Base-by-base conservation (phyloP, 208 protist species). In the Crithidia bombi region DNA sequence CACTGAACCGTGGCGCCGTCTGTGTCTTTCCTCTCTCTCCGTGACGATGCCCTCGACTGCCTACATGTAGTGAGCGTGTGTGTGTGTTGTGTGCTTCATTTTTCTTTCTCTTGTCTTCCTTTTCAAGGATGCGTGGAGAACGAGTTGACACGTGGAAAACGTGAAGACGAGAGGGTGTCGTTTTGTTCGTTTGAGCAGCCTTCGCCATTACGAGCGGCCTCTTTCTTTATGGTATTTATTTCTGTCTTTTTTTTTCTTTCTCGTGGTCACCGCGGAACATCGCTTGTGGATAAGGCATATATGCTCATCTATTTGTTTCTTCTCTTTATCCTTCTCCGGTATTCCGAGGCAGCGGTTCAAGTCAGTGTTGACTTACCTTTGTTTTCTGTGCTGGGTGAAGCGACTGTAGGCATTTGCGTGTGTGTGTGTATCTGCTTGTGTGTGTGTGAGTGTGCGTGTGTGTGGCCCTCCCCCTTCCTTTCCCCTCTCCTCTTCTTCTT, bases 311-410 rank as follows among this genome's bases (percentile, higher is more conserved):
- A 51, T 44, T 43, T 38, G 33, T 43, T 62, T 44, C 52, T 68
- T 35, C 50, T 25, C 38, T 59, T 41, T 57, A 38, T 43, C 21
- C 62, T 49, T 59, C 26, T 54, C 25, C 49, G 9, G 6, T 41
- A 44, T 36, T 5, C n/a, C 14, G 4, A 32, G 41, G 0, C 41
- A 51, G 4, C 1, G 52, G 55, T 76, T 76, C 55, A 76, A 69
- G 70, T 59, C 61, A 65, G 70, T 69, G 56, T 76, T 66, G 70
- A 58, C 55, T 76, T 70, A 69, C 26, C 23, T 7, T 0, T 65
- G 33, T 21, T 26, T 15, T 21, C 33, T 25, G 33, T 38, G 25
- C 41, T 26, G 4, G 32, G 7, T 14, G 52, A 33, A 38, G 7
- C 38, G 28, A 5, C 19, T 43, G 19, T 39, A 30, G n/a, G 26